Evolutionary conservation across 176 grass and related monocot genomes (phyloP).

Genomic region (Bolboschoenus planiculmis): DNA sequence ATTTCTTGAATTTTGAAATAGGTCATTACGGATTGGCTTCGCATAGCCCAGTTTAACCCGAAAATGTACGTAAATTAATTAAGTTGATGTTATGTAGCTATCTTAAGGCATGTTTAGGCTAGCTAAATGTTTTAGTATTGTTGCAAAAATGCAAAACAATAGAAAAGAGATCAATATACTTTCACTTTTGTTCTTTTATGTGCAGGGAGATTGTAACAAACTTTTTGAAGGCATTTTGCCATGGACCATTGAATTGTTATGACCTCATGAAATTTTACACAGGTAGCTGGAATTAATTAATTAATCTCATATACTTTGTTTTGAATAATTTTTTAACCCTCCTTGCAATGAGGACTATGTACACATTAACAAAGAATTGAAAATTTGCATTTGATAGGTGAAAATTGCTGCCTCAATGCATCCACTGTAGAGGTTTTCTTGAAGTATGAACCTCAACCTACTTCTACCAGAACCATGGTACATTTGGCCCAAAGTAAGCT

Average conservation of each 20-base stretch:
- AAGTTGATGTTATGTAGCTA: background rate
- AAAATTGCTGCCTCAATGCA: constrained; percentile 79
- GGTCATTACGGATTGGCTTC: constrained; percentile 35
- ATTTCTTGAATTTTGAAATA: constrained; percentile 16
- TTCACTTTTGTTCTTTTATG: background rate
- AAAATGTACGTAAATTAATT: constrained; percentile 30
- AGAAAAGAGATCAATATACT: background rate
- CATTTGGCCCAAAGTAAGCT: constrained; percentile 82
- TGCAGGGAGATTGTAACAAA: constrained; percentile 37
- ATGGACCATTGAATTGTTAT: constrained; percentile 44
- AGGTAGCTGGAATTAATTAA: constrained; percentile 38
- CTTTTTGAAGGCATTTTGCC: constrained; percentile 47
- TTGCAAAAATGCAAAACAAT: background rate
- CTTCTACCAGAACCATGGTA: constrained; percentile 70
- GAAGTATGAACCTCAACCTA: constrained; percentile 78
- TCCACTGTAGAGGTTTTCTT: constrained; percentile 61
- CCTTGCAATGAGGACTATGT: background rate
- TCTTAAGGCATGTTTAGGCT: background rate
- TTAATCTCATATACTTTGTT: background rate
- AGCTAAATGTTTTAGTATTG: background rate
- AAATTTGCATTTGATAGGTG: constrained; percentile 20
- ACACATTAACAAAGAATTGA: background rate
- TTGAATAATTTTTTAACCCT: background rate
- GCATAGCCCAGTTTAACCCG: constrained; percentile 66
- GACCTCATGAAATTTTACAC: constrained; percentile 54